Evolutionary conservation across 345 rosid species (phyloP).

Genomic region (Passiflora organensis): DNA sequence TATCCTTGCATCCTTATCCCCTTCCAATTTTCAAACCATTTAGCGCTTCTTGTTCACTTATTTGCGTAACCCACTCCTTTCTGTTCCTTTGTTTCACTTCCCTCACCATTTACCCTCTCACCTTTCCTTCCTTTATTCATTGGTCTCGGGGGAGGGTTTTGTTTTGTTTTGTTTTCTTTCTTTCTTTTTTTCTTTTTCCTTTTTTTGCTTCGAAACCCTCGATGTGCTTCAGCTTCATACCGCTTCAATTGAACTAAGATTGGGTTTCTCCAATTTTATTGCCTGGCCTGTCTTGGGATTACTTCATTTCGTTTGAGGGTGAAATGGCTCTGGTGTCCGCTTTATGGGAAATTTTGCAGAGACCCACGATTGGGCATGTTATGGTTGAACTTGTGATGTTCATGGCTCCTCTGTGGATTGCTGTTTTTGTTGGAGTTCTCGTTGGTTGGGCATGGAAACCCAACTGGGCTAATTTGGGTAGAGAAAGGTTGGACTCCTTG

Average conservation of each 20-base stretch:
- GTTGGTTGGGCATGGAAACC: conserved; percentile 98
- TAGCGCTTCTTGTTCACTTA: background rate
- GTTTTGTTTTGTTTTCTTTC: background rate
- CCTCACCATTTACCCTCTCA: background rate
- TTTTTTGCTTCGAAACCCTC: conserved; percentile 26
- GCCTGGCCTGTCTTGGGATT: too few relatives aligned
- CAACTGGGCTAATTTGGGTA: conserved; percentile 65
- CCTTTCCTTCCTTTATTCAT: background rate
- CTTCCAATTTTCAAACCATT: background rate
- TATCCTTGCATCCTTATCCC: conserved; percentile 53
- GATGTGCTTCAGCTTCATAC: conserved; percentile 27
- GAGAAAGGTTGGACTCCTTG: conserved; percentile 32
- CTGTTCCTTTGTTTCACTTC: too few relatives aligned
- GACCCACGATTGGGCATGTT: conserved; percentile 41
- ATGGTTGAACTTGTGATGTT: conserved; percentile 45
- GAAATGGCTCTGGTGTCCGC: conserved; percentile 50
- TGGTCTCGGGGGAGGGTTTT: conserved; percentile 6
- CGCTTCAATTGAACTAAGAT: conserved; percentile 37
- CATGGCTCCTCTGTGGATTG: conserved; percentile 73
- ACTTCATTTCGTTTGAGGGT: too few relatives aligned
- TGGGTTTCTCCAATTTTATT: background rate
- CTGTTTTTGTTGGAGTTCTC: conserved; percentile 70
- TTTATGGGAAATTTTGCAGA: conserved; percentile 42
- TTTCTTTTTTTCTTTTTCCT: background rate
- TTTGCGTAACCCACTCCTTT: background rate